Base-by-base conservation (phyloP, 805 yeast species). In the Candida boidinii region DNA sequence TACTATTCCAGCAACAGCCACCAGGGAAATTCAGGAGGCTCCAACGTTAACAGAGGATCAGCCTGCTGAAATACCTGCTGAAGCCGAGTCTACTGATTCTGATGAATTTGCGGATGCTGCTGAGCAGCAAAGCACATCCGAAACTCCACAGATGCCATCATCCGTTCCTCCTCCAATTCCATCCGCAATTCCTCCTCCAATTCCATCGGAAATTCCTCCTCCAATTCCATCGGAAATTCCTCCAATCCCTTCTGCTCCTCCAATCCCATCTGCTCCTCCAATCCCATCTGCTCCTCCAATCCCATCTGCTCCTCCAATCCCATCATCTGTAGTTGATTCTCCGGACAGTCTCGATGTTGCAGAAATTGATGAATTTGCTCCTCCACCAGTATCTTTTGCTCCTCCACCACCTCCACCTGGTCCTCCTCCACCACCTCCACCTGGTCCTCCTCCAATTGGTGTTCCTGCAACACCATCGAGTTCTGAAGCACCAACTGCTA, bases 381-480 rank as follows among this genome's bases (percentile, higher is more conserved):
- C 39, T 34, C 41, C 38, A 24, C 45, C 63, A 3, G 43, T 58
- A 8, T 22, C 33, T 1, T 51, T 57, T 11, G 54, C 57, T 12
- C 51, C 60, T 13, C 37, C 57, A 10, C 55, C 67, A 14, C 62
- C 67, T 5, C 53, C 64, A 6, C 62, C 73, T 3, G 68, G 74
- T 10, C 19, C 31, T n/a, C 41, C 43, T 14, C 53, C 56, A 4
- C 48, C 59, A 7, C 53, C 66, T 6, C 60, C 65, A 5, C 48
- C 54, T 3, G 48, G 49, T 23, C 42, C 59, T 10, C 51, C 54
- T 11, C 49, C 57, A 7, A 45, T 53, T 6, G 49, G 62, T 20
- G n/a, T n/a, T n/a, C 51, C 58, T 16, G 51, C 60, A 5, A 49
- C 65, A 6, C 61, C 68, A 9, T 47, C 52, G 11, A 44, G 52